Evolutionary conservation across 768 basidiomycete species (phyloP).

Genomic region (Leucogyrophana mollusca): DNA sequence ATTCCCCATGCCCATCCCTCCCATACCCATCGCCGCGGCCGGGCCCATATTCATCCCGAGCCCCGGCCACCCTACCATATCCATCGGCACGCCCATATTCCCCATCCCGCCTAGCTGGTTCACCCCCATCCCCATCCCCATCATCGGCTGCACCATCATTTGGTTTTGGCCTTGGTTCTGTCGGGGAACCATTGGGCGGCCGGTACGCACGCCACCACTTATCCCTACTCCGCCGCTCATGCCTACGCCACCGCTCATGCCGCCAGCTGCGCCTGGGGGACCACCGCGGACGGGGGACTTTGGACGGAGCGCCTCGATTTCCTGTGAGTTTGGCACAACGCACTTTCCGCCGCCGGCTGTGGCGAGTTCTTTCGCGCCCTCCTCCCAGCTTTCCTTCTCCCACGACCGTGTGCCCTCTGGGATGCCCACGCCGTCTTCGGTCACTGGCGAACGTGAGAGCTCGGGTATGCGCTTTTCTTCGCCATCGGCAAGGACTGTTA

Average conservation of each 20-base stretch:
- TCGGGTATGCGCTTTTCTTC: slow-evolving; percentile 53
- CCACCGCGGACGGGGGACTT: slow-evolving; percentile 72
- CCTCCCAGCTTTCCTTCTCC: slow-evolving; percentile 67
- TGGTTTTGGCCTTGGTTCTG: slow-evolving; percentile 20
- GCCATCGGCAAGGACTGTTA: slow-evolving; percentile 72
- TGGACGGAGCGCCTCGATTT: slow-evolving; percentile 82
- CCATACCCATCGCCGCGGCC: slow-evolving; percentile 34
- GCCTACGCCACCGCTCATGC: slow-evolving; percentile 21
- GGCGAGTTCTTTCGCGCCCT: slow-evolving; percentile 51
- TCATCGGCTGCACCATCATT: slow-evolving; percentile 39
- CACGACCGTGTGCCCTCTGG: slow-evolving; percentile 40
- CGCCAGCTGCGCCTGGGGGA: slow-evolving; percentile 20
- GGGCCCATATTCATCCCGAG: slow-evolving; percentile 36
- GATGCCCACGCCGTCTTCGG: slow-evolving; percentile 27
- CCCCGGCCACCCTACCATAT: slow-evolving; percentile 31
- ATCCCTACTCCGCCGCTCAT: slow-evolving; percentile 19
- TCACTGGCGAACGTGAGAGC: slow-evolving; percentile 17
- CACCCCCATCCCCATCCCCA: slow-evolving; percentile 40
- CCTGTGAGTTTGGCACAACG: slow-evolving; percentile 71
- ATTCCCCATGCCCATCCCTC: slow-evolving; percentile 37
- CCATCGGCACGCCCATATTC: slow-evolving; percentile 36
- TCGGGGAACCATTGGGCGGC: slow-evolving; percentile 12
- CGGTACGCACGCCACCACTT: slow-evolving; percentile 11
- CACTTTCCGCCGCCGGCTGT: slow-evolving; percentile 46
- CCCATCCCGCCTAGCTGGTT: slow-evolving; percentile 26